Evolutionary conservation across 176 grass and related monocot species (phyloP).

Genomic region (Areca catechu): DNA sequence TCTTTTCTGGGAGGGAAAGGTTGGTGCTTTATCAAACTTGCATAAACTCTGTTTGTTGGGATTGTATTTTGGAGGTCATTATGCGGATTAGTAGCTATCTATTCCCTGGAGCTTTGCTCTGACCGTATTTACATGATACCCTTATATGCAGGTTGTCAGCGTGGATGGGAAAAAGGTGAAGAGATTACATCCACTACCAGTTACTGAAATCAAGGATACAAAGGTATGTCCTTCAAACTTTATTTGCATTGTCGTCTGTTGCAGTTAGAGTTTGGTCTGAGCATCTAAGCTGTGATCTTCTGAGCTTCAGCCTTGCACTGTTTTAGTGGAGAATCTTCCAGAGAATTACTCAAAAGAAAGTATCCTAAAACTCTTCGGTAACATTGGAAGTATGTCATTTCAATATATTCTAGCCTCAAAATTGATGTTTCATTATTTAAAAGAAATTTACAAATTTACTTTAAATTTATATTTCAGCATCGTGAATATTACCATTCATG

Average conservation of each 20-base stretch:
- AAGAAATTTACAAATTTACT: slow-evolving; percentile 9
- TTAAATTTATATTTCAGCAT: slow-evolving; percentile 39
- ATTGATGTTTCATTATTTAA: too few relatives aligned
- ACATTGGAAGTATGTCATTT: slow-evolving; percentile 53
- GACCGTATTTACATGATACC: neutral
- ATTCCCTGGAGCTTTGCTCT: neutral
- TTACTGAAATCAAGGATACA: slow-evolving; percentile 33
- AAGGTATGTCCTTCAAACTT: slow-evolving; percentile 27
- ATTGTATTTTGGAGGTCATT: too few relatives aligned
- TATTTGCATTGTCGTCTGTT: slow-evolving; percentile 10
- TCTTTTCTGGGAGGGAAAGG: too few relatives aligned
- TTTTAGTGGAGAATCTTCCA: slow-evolving; percentile 83
- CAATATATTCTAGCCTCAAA: neutral
- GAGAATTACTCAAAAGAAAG: slow-evolving; percentile 49
- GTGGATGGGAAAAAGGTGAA: slow-evolving; percentile 62
- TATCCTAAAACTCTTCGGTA: slow-evolving; percentile 51
- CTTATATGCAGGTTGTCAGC: slow-evolving; percentile 53
- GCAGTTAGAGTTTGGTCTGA: neutral
- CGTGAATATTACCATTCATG: slow-evolving; percentile 55
- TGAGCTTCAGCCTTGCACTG: slow-evolving; percentile 35
- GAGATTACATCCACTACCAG: slow-evolving; percentile 50
- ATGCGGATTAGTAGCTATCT: too few relatives aligned
- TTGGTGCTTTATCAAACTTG: too few relatives aligned
- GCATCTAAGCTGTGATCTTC: too few relatives aligned
- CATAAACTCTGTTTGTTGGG: too few relatives aligned